Evolutionary conservation across 2,329 filamentous ascomycete species (phyloP).

Genomic region (Biscogniauxia sp.): DNA sequence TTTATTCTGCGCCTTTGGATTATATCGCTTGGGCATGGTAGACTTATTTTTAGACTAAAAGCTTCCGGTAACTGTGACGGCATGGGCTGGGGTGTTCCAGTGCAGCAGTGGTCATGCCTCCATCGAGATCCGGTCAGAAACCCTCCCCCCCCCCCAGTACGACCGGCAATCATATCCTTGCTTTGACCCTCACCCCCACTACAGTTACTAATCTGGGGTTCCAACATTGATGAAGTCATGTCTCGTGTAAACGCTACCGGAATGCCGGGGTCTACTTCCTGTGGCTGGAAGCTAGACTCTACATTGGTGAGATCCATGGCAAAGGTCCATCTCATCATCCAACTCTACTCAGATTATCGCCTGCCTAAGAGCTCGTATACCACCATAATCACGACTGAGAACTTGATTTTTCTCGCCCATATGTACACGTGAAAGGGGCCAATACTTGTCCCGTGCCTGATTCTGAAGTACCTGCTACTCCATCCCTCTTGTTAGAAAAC

Average conservation of each 20-base stretch:
- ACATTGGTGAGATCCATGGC: neutral
- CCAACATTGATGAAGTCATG: neutral
- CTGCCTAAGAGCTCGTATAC: neutral
- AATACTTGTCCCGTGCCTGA: constrained; percentile 3
- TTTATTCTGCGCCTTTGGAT: neutral
- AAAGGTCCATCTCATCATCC: neutral
- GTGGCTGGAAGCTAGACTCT: neutral
- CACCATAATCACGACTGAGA: constrained; percentile 30
- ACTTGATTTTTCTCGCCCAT: constrained; percentile 18
- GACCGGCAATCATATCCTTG: neutral
- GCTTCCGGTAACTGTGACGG: neutral
- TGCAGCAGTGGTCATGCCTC: neutral
- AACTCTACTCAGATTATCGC: neutral
- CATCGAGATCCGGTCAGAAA: neutral
- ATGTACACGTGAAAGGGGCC: constrained; percentile 7
- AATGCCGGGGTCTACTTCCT: neutral
- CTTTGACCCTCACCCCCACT: neutral
- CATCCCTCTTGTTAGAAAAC: constrained; percentile 4
- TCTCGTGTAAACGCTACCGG: neutral
- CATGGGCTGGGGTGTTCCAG: neutral
- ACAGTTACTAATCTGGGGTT: neutral
- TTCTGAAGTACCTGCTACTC: neutral
- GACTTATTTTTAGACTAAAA: neutral
- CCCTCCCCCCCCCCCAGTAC: neutral
- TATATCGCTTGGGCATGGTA: neutral